Base-by-base conservation (phyloP, 2,329 filamentous ascomycete species). In the Chaetomiaceae sp. region DNA sequence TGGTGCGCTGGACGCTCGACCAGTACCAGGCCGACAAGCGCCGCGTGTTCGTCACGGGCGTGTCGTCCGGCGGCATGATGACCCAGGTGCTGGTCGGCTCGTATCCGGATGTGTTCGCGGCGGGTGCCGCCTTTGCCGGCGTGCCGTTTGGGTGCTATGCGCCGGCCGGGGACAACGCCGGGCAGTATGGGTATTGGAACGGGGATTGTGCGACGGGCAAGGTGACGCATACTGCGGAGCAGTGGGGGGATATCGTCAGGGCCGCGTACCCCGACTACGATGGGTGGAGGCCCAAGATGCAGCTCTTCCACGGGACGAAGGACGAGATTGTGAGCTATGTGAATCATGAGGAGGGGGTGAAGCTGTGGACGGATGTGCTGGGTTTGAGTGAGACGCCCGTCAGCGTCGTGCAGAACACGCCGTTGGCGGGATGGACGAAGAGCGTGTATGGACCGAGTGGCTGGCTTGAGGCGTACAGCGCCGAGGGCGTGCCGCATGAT, bases 1-100 rank as follows among this genome's bases (percentile, higher is more conserved):
- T 81, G 76, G 75, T 80, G 33, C 67, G 68, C 38, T 80, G 75
- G 65, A 71, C 76, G 0, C 65, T 80, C 16, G 61, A 62, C 11
- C 69, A 71, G 56, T 78, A 79, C 66, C 63, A 66, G 8, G 74
- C 69, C 30, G 74, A 80, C 55, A 56, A 72, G 3, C 64, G 64
- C 47, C 71, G 74, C n/a, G 74, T 80, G 1, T 80, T 76, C 42
- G 75, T 74, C 14, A 75, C 75, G 1, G 78, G 78, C 13, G 67
- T 72, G 30, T 75, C 72, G 30, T 79, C 76, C 0, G 77, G 77
- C 30, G 78, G 71, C 20, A 80, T 80, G 77, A 80, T 81, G 77
- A 78, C 76, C 54, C 74, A 76, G 54, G 74, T 79, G 16, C 68
- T 81, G 37, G 65, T 74, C 2, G 77, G 73, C 3, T 69, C 74